Evolutionary conservation across 192 early-diverging fungal genomes (phyloP), one percentile per base, ranked within the genome.

Genomic region (Linnemannia schmuckeri): DNA sequence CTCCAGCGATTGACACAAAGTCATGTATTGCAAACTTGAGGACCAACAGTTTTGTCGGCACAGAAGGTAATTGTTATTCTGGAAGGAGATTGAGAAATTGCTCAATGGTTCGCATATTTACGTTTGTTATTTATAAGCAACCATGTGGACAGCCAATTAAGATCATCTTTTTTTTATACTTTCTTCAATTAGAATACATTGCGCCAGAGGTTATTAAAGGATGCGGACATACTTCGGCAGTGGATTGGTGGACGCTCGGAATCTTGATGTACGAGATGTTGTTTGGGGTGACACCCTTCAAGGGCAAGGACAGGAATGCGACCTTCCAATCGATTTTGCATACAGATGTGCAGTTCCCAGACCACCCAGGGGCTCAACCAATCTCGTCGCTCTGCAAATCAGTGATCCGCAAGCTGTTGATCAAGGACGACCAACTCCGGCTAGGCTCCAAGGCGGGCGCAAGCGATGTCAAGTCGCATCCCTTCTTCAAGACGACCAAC

Each of bases 181-280:
- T 38, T 27, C 30, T 52, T 47, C 27, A 66, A 33, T 66, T 63
- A 87, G 85, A 87, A 71, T 87, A 87, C 33, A 87, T 87, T 70
- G 85, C 85, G 3, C 85, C 85, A 68, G 85, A 87, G 40, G 97
- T 99, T 24, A 99, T 99, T 90, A 96, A 96, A 78, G 98, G 98
- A 69, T 92, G 93, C 74, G 98, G 98, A n/a, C 98, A 99, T 90
- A 97, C 98, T 33, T 95, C 94, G 84, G 94, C 95, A 4, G 96
- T 99, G 24, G 99, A 99, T 90, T 99, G 98, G 97, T 99, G 99
- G 99, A 99, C 98, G 6, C 85, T 99, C n/a, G 99, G 99, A 30
- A 97, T 99, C 35, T 89, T 99, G 69, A 96, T 99, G 47, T 99
- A 97, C 82, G 99, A 99, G 88, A 99, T 99, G 99, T 92, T 99